Base-by-base conservation (phyloP, 1,284 basidiomycete genomes). In the Ustilago cynodontis region DNA sequence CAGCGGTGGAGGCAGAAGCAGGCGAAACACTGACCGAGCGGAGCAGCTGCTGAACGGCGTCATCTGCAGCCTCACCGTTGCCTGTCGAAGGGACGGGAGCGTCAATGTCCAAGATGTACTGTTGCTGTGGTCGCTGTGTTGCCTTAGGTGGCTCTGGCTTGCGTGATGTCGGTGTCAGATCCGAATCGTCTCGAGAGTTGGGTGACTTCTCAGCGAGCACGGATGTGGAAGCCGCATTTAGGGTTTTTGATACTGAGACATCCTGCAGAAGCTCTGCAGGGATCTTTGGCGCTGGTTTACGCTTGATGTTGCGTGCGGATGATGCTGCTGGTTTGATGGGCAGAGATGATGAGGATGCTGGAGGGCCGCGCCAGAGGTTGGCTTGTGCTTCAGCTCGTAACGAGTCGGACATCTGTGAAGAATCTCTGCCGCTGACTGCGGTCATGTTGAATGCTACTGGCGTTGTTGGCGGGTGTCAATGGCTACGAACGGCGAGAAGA, bases 101-200 rank as follows among this genome's bases (percentile, higher is more conserved):
- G 24, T 71, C 68, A 16, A 71, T 71, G 18, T 71, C 43, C 28
- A 71, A 62, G 2, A 71, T 51, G 20, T 65, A 71, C 14, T 71
- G 68, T 35, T 55, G 58, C 33, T 71, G 68, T 16, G 68, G 68
- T 3, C 24, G 58, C 37, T 71, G 68, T 35, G 49, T 14, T n/a
- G 53, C 10, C n/a, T 24, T 33, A 4, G 47, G n/a, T 2, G 53
- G n/a, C 37, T 28, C 20, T 24, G 31, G 13, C 0, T 14, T 37
- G 8, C 45, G 59, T 13, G 55, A 33, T 2, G 61, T 52, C 14
- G 57, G 47, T n/a, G 56, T 50, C 11, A 20, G 14, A 13, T 35
- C 52, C 1, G 41, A 16, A 29, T 43, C 51, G 9, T 35, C 13
- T 3, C 13, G 35, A 29, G 29, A 39, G 22, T 45, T 57, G 22